Evolutionary conservation across 805 yeast species (phyloP), one percentile per base, ranked within the genome.

Genomic region (Kodamaea leandrae): DNA sequence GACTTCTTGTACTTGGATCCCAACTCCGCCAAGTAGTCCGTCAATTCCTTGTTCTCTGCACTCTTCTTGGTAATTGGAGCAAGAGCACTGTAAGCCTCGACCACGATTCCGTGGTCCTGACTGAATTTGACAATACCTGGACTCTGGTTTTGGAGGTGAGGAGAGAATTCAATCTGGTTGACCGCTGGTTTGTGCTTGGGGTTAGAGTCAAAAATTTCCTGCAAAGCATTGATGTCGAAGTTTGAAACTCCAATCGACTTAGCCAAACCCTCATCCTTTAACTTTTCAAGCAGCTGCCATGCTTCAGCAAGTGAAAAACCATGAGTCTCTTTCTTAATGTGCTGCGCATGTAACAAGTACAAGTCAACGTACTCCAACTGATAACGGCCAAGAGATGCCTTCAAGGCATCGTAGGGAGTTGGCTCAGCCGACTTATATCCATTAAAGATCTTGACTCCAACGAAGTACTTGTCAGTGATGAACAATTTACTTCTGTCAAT

Each of bases 111-210:
- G 37, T 83, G 50, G 33, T 71, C 52, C 50, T 74, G 56, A 12
- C 93, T 83, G 68, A 86, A 86, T 13, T 82, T 93, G 39, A 85
- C 83, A 48, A 86, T 74, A 49, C 79, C 80, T 45, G 86, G 73
- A 24, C 75, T 72, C 45, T 74, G 75, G 68, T 86, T 95, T 46
- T 85, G 86, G 58, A 87, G 72, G 72, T 87, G 86, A 46, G 96
- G 96, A 61, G 87, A 96, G 62, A 86, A 93, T 71, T 87, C 96
- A 51, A 88, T 83, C 67, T 87, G 96, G 53, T 87, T 74, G 41
- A 83, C 85, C 35, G 81, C 84, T 32, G 96, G 96, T 47, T 71
- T 77, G 60, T 37, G 85, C 78, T 54, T 71, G 76, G 48, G 83
- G 79, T 29, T 37, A 43, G 80, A 78, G 59, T 87, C 77, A 42